Base-by-base conservation (phyloP, 2,329 filamentous ascomycete genomes). In the Penicillium rolfsii region DNA sequence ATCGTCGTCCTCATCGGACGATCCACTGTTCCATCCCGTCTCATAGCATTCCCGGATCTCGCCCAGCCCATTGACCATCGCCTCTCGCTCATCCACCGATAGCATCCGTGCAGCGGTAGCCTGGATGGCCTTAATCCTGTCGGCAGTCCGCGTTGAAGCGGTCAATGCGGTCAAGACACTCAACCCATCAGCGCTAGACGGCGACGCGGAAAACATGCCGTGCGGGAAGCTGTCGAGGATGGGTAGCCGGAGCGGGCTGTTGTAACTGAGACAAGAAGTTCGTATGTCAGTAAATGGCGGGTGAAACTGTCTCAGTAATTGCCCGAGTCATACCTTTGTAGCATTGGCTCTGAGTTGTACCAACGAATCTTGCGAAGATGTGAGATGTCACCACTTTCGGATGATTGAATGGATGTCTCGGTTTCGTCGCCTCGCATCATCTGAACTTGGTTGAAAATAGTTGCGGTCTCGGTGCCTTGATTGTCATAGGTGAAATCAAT, bases 21-120 rank as follows among this genome's bases (percentile, higher is more conserved):
- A 77, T 57, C 88, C 91, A 70, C 89, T 92, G 12, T 87, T 88
- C 91, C 91, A 97, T 1, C 92, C 92, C 63, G 95, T 91, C 67
- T 91, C 88, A 74, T 97, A 98, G 61, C 91, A 91, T 71, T 97
- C 93, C 1, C 90, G 89, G 70, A 98, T 88, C 61, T 91, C 89
- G 26, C 90, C 87, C 41, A 99, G 81, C 12, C 90, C 88, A 71
- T 96, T 95, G 49, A 87, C 86, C n/a, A 98, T 81, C 2, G 83
- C 82, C 77, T 99, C 95, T 45, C 94, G 85, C 71, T 98, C 93
- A 61, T 96, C 91, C 3, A 94, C 69, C 0, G 83, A 81, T 16
- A 93, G 82, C 76, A 60, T 82, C 63, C 88, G 84, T 16, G 84
- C 79, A 12, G 90, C 87, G 12, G 89, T 82, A 24, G 83, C 79